Conservation (phyloP, 495 filamentous ascomycete species). For the Aspergillus steynii region DNA sequence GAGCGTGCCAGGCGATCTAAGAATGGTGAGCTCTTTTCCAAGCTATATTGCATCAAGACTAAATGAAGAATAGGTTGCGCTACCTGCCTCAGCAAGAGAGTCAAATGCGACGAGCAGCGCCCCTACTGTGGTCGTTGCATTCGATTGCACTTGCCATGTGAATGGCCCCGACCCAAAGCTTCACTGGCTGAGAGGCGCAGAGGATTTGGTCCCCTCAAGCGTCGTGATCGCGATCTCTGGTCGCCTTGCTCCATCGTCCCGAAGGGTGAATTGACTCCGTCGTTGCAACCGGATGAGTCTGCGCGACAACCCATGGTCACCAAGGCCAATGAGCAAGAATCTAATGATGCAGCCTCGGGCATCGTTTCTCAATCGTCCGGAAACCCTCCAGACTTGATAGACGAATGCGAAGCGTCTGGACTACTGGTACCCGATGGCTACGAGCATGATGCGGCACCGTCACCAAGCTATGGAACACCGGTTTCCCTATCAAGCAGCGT, state of each 20-base stretch:
- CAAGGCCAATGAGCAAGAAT: not conserved
- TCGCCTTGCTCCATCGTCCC: constrained; percentile 12
- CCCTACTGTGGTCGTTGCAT: constrained; percentile 15
- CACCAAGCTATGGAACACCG: too few species aligned
- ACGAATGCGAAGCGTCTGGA: too few species aligned
- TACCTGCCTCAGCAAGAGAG: constrained; percentile 12
- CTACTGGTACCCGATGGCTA: not conserved
- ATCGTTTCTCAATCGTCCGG: not conserved
- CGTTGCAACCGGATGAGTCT: not conserved
- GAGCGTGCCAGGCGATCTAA: constrained; percentile 16
- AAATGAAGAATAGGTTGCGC: constrained; percentile 10
- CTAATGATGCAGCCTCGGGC: not conserved
- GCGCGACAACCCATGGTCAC: not conserved
- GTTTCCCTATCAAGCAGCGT: too few species aligned
- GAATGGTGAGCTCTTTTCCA: constrained; percentile 5
- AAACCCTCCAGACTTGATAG: not conserved
- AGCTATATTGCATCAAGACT: not conserved
- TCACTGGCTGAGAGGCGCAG: constrained; percentile 13
- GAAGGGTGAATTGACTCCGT: not conserved
- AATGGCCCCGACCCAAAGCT: constrained; percentile 12
- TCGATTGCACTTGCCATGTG: constrained; percentile 9
- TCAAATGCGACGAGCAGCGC: constrained; percentile 21
- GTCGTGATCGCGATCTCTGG: constrained; percentile 11
- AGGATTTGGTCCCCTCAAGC: constrained; percentile 19
- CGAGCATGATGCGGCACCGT: not conserved